These are phyloP conservation scores for Phalaenopsis equestris DNA, from an alignment of 106 monocot species.

Conservation along the genomic window DNA sequence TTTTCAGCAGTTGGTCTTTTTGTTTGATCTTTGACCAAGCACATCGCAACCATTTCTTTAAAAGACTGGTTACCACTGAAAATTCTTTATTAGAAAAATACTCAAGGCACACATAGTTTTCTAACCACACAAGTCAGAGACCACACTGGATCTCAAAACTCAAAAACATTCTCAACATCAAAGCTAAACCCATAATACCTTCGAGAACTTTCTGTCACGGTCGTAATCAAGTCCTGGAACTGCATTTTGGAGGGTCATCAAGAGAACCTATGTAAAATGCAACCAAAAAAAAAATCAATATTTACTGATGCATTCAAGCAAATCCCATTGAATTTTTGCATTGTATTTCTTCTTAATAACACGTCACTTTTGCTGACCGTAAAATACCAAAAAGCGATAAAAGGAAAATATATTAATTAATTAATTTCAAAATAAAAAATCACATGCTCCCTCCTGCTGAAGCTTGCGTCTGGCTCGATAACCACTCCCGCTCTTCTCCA, in stretches of 20 bases:
- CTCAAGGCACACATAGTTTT: background rate
- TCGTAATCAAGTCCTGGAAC: slow-evolving; percentile 96
- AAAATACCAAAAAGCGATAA: too few relatives aligned
- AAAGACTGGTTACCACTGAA: slow-evolving; percentile 85
- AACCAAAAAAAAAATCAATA: background rate
- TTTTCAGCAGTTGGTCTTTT: slow-evolving; percentile 95
- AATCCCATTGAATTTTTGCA: background rate
- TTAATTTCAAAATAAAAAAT: too few relatives aligned
- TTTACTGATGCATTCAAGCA: background rate
- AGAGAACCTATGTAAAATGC: slow-evolving; percentile 53
- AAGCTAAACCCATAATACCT: slow-evolving; percentile 60
- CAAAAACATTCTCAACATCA: background rate
- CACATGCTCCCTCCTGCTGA: too few relatives aligned
- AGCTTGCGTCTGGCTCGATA: too few relatives aligned
- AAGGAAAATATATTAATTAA: too few relatives aligned
- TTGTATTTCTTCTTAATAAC: background rate
- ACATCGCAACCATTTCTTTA: slow-evolving; percentile 98
- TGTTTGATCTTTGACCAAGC: slow-evolving; percentile 95
- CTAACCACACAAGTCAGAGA: background rate
- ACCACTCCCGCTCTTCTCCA: too few relatives aligned
- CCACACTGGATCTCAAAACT: background rate
- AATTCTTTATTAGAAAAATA: slow-evolving; percentile 54
- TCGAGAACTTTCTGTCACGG: slow-evolving; percentile 86
- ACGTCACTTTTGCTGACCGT: background rate
- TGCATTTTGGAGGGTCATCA: slow-evolving; percentile 98